Evolutionary conservation across 2,329 filamentous ascomycete species (phyloP).

Genomic region (Orbilia oligospora): DNA sequence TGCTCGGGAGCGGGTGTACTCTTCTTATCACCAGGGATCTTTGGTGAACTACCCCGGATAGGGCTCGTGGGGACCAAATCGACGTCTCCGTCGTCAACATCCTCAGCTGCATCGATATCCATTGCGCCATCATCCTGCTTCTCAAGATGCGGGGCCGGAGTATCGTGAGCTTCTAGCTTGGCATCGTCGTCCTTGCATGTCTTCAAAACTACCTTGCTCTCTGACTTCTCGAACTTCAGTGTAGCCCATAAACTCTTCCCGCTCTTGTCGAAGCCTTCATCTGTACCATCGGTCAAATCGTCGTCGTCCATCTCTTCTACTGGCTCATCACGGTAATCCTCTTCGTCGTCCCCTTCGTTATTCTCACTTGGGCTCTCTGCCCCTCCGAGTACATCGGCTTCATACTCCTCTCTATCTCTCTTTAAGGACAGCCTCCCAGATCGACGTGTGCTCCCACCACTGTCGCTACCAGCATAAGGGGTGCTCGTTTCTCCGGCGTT

Average conservation of each 20-base stretch:
- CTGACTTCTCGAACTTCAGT: slow-evolving; percentile 37
- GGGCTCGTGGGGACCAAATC: slow-evolving; percentile 51
- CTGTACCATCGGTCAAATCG: slow-evolving; percentile 69
- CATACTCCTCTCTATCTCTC: slow-evolving; percentile 68
- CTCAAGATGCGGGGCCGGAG: neutral
- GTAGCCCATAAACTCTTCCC: slow-evolving; percentile 41
- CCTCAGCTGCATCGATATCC: slow-evolving; percentile 50
- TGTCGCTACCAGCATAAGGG: slow-evolving; percentile 69
- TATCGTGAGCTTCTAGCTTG: neutral
- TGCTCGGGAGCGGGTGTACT: slow-evolving; percentile 28
- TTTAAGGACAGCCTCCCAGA: slow-evolving; percentile 65
- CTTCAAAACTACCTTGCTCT: slow-evolving; percentile 34
- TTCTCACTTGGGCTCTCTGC: slow-evolving; percentile 74
- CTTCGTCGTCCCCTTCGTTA: slow-evolving; percentile 68
- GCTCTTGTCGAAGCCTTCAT: slow-evolving; percentile 15
- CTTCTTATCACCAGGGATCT: neutral
- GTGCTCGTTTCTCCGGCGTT: slow-evolving; percentile 68
- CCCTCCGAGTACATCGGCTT: slow-evolving; percentile 72
- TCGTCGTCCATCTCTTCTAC: slow-evolving; percentile 73
- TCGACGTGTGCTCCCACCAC: slow-evolving; percentile 66
- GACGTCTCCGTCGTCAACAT: slow-evolving; percentile 39
- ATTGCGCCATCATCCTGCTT: slow-evolving; percentile 46
- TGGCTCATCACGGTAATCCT: slow-evolving; percentile 75
- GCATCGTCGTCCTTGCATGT: slow-evolving; percentile 19
- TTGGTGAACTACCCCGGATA: neutral